Percentiles rank a stretch among this genome's conserved stretches.
Conservation (phyloP, 2,329 filamentous ascomycete species). For the Beauveria asiatica region DNA sequence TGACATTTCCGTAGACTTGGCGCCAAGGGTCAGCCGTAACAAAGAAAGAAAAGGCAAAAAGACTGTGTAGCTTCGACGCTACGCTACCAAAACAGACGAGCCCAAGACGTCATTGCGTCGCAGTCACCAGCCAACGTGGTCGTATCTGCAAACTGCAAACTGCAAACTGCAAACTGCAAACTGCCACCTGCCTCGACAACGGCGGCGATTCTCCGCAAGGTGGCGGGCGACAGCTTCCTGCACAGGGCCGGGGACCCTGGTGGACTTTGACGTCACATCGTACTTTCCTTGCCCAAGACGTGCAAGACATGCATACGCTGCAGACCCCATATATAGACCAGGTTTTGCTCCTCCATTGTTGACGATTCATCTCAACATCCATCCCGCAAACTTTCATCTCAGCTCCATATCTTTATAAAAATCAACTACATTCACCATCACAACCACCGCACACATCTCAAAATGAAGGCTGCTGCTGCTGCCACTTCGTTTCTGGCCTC, state of each 20-base stretch:
- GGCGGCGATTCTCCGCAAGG: not conserved
- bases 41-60: not conserved
- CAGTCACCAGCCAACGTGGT: not conserved
- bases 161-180: not conserved
- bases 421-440: not conserved
- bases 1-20: not conserved
- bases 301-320: not conserved
- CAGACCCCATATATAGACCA: not conserved
- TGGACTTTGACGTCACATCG: slow-evolving; percentile 1
- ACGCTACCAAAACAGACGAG: not conserved
- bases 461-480: slow-evolving; percentile 7
- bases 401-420: not conserved
- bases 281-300: not conserved
- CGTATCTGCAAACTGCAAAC: not conserved
- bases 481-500: slow-evolving; percentile 2
- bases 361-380: not conserved
- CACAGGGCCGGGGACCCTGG: not conserved
- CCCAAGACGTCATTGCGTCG: not conserved
- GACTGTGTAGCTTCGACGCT: not conserved
- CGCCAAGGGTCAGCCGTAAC: not conserved
- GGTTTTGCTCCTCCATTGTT: not conserved
- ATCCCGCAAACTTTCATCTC: not conserved
- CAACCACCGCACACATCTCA: not conserved
- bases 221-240: not conserved
- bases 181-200: too few species aligned